A percentile compares a stretch with the other conserved stretches of the same genome.
Evolutionary conservation across 2,329 filamentous ascomycete species (phyloP).

Genomic region (Grosmannia huntii): DNA sequence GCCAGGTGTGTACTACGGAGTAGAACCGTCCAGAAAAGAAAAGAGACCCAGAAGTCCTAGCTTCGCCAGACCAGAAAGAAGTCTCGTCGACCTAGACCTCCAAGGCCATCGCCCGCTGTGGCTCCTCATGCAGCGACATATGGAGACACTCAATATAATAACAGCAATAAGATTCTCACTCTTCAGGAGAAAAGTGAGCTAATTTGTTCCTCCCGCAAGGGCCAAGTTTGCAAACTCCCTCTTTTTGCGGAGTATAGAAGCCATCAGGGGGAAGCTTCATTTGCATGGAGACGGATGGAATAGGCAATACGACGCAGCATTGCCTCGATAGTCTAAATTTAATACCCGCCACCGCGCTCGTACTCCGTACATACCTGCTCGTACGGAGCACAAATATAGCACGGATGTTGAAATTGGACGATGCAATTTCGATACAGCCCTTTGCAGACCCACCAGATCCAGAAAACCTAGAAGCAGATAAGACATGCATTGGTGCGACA

Average conservation of each 20-base stretch:
- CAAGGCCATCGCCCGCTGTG: not conserved
- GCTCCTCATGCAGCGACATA: not conserved
- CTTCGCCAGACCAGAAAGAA: not conserved
- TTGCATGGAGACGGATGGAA: not conserved
- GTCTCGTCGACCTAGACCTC: not conserved
- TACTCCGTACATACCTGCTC: too few species aligned
- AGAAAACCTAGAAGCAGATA: not conserved
- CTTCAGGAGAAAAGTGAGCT: not conserved
- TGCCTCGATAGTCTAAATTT: not conserved
- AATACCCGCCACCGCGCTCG: not conserved
- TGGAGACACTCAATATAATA: not conserved
- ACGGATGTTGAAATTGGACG: not conserved
- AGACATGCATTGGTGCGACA: too few species aligned
- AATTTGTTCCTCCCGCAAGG: not conserved
- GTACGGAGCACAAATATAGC: not conserved
- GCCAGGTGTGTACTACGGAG: too few species aligned
- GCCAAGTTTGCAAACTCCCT: not conserved
- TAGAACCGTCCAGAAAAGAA: not conserved
- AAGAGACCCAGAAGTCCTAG: too few species aligned
- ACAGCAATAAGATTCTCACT: not conserved
- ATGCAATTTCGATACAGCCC: not conserved
- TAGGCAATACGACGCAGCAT: not conserved
- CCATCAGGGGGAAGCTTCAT: not conserved
- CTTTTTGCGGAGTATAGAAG: not conserved
- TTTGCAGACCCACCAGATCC: not conserved